These are phyloP conservation scores for Omphalotus guepiniiformis DNA, from an alignment of 768 basidiomycete species.

Conservation along the genomic window DNA sequence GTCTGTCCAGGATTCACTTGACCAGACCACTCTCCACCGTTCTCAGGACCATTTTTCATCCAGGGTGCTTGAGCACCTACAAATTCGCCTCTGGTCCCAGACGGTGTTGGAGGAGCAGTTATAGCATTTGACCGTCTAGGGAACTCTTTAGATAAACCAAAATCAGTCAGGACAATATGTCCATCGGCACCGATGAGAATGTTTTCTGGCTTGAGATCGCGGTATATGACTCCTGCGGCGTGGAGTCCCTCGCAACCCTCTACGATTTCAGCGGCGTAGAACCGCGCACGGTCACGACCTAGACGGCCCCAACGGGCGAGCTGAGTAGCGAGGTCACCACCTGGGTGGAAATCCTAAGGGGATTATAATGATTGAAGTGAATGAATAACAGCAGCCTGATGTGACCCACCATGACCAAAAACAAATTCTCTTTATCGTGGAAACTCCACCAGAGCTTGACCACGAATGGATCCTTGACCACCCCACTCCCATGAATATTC, in stretches of 20 bases:
- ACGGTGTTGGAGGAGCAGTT: constrained; percentile 57
- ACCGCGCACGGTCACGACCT: constrained; percentile 90
- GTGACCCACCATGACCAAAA: constrained; percentile 82
- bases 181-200: constrained; percentile 92
- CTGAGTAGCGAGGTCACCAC: constrained; percentile 96
- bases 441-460: constrained; percentile 97
- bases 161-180: constrained; percentile 96
- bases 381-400: constrained; percentile 14
- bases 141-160: constrained; percentile 92
- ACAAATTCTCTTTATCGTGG: constrained; percentile 96
- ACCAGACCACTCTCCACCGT: constrained; percentile 41
- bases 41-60: constrained; percentile 61
- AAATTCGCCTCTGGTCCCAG: constrained; percentile 51
- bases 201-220: constrained; percentile 96
- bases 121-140: constrained; percentile 45
- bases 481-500: neutral
- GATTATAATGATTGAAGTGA: constrained; percentile 10
- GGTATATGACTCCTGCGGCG: constrained; percentile 91
- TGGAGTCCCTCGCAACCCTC: constrained; percentile 96
- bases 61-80: constrained; percentile 64
- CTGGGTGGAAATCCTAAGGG: constrained; percentile 84
- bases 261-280: constrained; percentile 96
- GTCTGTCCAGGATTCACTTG: constrained; percentile 27
- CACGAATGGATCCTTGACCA: constrained; percentile 79
- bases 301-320: constrained; percentile 93